Percentiles rank a stretch among this genome's conserved stretches.
These are phyloP conservation scores for Colletotrichum trifolii DNA, from an alignment of 2,329 filamentous ascomycete genomes.

Conservation along the genomic window DNA sequence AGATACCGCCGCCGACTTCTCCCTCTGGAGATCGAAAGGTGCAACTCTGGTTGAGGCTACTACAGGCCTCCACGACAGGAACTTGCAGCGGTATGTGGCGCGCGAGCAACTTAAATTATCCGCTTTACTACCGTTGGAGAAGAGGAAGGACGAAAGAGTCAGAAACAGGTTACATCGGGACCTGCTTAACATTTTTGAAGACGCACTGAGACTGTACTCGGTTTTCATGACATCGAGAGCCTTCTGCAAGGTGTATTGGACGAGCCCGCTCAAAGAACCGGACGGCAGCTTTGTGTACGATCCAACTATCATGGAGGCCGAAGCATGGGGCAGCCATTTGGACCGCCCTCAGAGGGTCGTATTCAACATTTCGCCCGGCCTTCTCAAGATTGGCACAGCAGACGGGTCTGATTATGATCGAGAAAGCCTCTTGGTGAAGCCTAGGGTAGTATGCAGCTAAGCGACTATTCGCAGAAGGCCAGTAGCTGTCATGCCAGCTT, in stretches of 20 bases:
- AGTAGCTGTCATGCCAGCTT: too few species aligned
- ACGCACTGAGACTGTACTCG: background rate
- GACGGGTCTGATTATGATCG: slow-evolving; percentile 31
- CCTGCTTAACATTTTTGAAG: background rate
- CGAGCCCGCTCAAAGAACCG: background rate
- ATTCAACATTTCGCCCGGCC: background rate
- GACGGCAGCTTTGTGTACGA: background rate
- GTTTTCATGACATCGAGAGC: slow-evolving; percentile 15
- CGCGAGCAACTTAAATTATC: background rate
- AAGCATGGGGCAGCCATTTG: background rate
- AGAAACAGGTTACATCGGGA: background rate
- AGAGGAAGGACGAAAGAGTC: accelerated
- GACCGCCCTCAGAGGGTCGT: background rate
- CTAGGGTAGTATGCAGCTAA: slow-evolving; percentile 10
- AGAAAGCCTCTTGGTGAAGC: slow-evolving; percentile 7
- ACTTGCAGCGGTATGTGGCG: too few species aligned
- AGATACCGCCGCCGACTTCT: too few species aligned
- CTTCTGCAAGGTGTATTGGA: background rate
- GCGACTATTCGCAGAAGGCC: too few species aligned
- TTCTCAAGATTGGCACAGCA: slow-evolving; percentile 27
- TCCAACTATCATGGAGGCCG: background rate
- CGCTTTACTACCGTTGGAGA: accelerated
- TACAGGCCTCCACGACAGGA: background rate
- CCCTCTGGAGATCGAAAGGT: too few species aligned
- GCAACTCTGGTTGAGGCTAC: too few species aligned